Percentiles rank a stretch among this genome's conserved stretches.
Conservation (phyloP, 371 early-diverging fungal species). For the Mucor irregularis region DNA sequence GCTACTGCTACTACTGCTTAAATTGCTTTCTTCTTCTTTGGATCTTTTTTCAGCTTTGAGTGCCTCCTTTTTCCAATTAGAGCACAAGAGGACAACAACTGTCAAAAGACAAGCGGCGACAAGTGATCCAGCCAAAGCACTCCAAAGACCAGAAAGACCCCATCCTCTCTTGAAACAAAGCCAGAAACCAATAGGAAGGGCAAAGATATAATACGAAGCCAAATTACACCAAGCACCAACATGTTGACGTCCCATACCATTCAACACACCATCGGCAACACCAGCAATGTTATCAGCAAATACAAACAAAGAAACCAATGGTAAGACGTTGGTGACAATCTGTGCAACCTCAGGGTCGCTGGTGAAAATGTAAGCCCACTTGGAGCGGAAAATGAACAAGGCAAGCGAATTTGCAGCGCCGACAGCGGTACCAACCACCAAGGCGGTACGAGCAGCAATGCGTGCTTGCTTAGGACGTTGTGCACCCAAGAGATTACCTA, state of each 20-base stretch:
- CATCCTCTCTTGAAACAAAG: slow-evolving; percentile 55
- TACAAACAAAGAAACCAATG: slow-evolving; percentile 77
- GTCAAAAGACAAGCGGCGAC: slow-evolving; percentile 25
- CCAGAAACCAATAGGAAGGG: slow-evolving; percentile 65
- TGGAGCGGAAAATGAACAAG: slow-evolving; percentile 39
- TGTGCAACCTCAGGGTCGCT: slow-evolving; percentile 62
- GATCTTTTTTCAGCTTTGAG: slow-evolving; percentile 23
- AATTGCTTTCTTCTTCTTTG: slow-evolving; percentile 18
- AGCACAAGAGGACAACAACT: slow-evolving; percentile 29
- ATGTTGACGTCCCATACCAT: slow-evolving; percentile 72
- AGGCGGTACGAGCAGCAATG: slow-evolving; percentile 42
- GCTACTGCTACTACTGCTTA: neutral
- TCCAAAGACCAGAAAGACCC: slow-evolving; percentile 70
- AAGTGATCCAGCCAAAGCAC: slow-evolving; percentile 38
- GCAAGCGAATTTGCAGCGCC: slow-evolving; percentile 27
- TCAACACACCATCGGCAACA: slow-evolving; percentile 68
- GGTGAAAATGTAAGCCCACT: slow-evolving; percentile 69
- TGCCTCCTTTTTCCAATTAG: slow-evolving; percentile 37
- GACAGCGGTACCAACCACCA: slow-evolving; percentile 36
- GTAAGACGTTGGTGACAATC: slow-evolving; percentile 67
- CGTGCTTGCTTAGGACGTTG: slow-evolving; percentile 47
- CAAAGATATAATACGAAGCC: slow-evolving; percentile 61
- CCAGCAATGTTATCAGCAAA: slow-evolving; percentile 69
- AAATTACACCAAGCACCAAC: slow-evolving; percentile 68
- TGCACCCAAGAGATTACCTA: slow-evolving; percentile 76